Conservation (phyloP, 2,329 filamentous ascomycete genomes). For the Sclerotinia minor region DNA sequence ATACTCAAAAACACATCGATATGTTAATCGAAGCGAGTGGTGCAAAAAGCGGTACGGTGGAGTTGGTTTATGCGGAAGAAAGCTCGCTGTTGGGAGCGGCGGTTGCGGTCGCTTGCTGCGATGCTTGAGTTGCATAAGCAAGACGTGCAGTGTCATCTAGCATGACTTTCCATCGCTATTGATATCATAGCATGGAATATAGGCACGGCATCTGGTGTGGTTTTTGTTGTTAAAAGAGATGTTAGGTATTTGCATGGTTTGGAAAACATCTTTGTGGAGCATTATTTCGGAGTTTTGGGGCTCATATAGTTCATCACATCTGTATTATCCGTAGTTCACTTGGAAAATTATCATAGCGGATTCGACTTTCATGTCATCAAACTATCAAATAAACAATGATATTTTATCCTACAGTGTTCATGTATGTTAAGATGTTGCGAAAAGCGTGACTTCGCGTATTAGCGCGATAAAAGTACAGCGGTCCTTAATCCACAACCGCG, state of each 20-base stretch:
- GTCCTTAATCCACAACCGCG: not conserved
- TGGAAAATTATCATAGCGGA: not conserved
- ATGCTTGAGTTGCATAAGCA: slow-evolving; percentile 13
- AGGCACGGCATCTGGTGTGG: not conserved
- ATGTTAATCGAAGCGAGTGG: slow-evolving; percentile 52
- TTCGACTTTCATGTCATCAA: too few relatives aligned
- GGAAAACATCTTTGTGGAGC: not conserved
- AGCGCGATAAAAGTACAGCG: not conserved
- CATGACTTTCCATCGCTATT: not conserved
- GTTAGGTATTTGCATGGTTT: not conserved
- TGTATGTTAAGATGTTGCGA: not conserved
- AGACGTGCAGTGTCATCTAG: not conserved
- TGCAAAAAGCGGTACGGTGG: slow-evolving; percentile 50
- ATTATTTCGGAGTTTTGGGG: not conserved
- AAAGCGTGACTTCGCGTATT: slow-evolving; percentile 14
- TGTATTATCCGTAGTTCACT: not conserved
- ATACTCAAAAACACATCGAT: slow-evolving; percentile 64
- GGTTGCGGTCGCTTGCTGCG: slow-evolving; percentile 58
- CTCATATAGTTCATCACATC: not conserved
- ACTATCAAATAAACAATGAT: too few relatives aligned
- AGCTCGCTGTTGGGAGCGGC: slow-evolving; percentile 75
- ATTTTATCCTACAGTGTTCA: too few relatives aligned
- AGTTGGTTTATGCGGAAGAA: slow-evolving; percentile 68
- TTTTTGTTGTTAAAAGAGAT: not conserved
- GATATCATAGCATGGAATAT: not conserved